Evolutionary conservation across 2,329 filamentous ascomycete species (phyloP), one percentile per base, ranked within the genome.

Genomic region (Teratosphaeria destructans): DNA sequence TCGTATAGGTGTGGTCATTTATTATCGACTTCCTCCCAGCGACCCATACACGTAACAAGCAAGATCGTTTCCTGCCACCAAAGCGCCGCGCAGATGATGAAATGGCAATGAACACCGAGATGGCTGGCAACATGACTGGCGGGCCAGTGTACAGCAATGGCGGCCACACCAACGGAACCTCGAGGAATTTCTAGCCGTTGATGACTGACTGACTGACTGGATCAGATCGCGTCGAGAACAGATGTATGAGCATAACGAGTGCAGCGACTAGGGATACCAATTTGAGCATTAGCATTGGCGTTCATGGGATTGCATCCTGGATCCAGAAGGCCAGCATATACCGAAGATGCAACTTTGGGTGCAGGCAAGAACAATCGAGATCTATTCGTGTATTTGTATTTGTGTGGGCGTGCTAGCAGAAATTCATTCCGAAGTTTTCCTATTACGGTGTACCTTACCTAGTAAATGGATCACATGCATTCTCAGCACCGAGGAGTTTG

Each of bases 1-100:
- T 56, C 12, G 26, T 52, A 43, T 57, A 65, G 61, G 26, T 56
- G 11, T 56, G 55, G 55, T 39, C 55, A 62, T 97, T 95, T 78
- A 82, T 87, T 69, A 81, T 96, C 71, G 93, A 99, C 75, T 84
- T 99, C 56, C 81, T 89, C 64, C 94, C 94, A 0, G 89, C 90
- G 11, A 78, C 88, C 2, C 78, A 82, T 62, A 88, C 85, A 11
- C 83, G 81, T 64, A 71, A 76, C 64, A 71, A 73, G 61, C 70
- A 76, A 60, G 57, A 69, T 58, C 67, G 66, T 43, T 68, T 66
- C 56, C 43, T 49, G 43, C 68, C 68, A 7, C 63, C 63, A 52
- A 75, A 74, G 58, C 77, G 76, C 23, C 73, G 73, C 0, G 71
- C 47, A 11, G 65, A 71, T 49, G 67, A 70, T 52, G 68, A 70